phyloP scores from a whole-genome alignment of 2,329 filamentous ascomycete species.

The Microcyclosporella mali region DNA sequence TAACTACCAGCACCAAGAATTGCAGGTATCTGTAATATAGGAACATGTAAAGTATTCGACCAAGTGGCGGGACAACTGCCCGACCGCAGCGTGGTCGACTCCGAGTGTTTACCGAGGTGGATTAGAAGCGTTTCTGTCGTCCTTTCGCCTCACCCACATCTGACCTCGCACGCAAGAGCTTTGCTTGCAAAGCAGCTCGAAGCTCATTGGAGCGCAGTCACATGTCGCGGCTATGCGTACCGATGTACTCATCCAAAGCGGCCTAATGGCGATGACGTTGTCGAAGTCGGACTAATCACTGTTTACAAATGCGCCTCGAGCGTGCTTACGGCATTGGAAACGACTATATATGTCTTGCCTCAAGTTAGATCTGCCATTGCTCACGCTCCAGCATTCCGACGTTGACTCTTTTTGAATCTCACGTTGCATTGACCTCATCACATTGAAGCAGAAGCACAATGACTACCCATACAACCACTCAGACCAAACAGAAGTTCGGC shows the following conservation, averaged over 20 bases:
- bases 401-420: not conserved
- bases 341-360: not conserved
- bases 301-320: conserved; percentile 10
- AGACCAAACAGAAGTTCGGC: conserved; percentile 23
- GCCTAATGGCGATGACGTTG: conserved; percentile 7
- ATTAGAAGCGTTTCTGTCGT: no score
- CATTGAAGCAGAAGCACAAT: conserved; percentile 5
- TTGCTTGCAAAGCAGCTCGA: conserved; percentile 6
- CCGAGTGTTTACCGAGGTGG: no score
- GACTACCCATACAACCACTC: conserved; percentile 21
- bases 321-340: not conserved
- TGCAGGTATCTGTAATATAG: no score
- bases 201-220: conserved; percentile 8
- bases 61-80: no score
- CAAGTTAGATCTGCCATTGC: not conserved
- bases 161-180: conserved; percentile 6
- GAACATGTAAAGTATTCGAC: no score
- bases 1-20: no score
- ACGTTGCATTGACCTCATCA: not conserved
- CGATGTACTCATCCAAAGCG: conserved; percentile 1
- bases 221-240: not conserved
- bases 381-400: not conserved
- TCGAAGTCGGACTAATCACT: not conserved
- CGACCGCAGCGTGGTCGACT: no score
- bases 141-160: no score